Evolutionary conservation across 805 yeast species (phyloP).

Genomic region (Candida ovalis): DNA sequence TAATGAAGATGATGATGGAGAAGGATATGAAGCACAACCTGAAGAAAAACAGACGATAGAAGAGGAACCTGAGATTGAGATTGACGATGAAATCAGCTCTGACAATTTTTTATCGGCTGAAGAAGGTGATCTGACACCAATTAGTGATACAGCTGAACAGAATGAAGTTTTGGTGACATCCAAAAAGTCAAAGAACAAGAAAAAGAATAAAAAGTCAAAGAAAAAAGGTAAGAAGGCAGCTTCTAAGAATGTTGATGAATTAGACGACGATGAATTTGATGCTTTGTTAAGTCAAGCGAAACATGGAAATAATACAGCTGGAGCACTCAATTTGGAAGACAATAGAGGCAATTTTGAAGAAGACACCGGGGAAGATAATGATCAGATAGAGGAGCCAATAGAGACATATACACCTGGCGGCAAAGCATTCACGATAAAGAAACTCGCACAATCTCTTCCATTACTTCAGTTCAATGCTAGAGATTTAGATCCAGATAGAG

Average conservation of each 20-base stretch:
- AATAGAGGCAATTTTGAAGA: slow-evolving; percentile 18
- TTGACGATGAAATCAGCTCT: slow-evolving; percentile 5
- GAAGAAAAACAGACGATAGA: slow-evolving; percentile 6
- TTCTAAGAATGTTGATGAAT: slow-evolving; percentile 13
- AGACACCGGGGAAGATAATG: slow-evolving; percentile 23
- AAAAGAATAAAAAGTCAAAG: slow-evolving; percentile 19
- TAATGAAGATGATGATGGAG: slow-evolving; percentile 10
- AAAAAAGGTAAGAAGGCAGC: slow-evolving; percentile 7
- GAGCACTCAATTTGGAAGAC: background rate
- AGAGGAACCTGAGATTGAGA: slow-evolving; percentile 7
- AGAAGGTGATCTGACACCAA: background rate
- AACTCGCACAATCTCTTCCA: slow-evolving; percentile 37
- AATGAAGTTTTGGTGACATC: background rate
- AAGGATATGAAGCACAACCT: slow-evolving; percentile 3
- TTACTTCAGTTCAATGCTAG: slow-evolving; percentile 44
- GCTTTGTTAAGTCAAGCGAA: slow-evolving; percentile 42
- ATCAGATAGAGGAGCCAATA: slow-evolving; percentile 13
- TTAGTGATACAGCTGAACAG: background rate
- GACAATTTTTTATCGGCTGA: slow-evolving; percentile 1
- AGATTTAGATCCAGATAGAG: slow-evolving; percentile 72
- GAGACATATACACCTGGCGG: slow-evolving; percentile 28
- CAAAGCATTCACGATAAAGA: slow-evolving; percentile 41
- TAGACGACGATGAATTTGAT: slow-evolving; percentile 60
- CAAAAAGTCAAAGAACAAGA: slow-evolving; percentile 12
- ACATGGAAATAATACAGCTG: background rate